Conservation (phyloP, 495 filamentous ascomycete species). For the Tuber melanosporum region DNA sequence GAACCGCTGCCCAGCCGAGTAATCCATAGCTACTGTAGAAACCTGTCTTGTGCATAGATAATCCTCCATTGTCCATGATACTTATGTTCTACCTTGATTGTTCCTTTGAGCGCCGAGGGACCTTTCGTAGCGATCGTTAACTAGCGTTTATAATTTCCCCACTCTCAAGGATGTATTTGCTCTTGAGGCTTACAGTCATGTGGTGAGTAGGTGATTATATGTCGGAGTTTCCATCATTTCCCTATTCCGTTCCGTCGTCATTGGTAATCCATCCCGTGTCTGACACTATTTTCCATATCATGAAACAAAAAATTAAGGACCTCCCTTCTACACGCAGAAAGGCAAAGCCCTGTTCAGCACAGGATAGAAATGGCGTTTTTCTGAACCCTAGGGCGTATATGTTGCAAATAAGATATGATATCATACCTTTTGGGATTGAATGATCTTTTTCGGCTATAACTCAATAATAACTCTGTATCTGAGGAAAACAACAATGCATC, state of each 20-base stretch:
- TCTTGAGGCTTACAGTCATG: background rate
- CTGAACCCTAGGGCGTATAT: too few species aligned
- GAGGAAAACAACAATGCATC: too few species aligned
- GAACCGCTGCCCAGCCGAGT: background rate
- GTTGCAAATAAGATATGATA: too few species aligned
- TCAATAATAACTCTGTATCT: too few species aligned
- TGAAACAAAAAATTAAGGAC: background rate
- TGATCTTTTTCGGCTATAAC: too few species aligned
- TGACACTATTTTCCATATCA: background rate
- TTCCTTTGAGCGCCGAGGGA: background rate
- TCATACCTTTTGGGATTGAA: too few species aligned
- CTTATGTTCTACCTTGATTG: background rate
- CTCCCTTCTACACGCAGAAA: background rate
- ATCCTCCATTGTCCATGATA: background rate
- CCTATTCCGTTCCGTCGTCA: background rate
- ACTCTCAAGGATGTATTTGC: too few species aligned
- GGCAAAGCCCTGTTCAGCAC: too few species aligned
- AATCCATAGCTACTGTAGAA: background rate
- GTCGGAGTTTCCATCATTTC: background rate
- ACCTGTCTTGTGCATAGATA: background rate
- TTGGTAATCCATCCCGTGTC: background rate
- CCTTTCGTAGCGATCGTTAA: background rate
- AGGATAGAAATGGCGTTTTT: too few species aligned
- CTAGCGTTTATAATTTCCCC: background rate
- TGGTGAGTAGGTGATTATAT: background rate